Evolutionary conservation across 805 yeast genomes (phyloP).

Genomic region (Suhomyces prunicola): DNA sequence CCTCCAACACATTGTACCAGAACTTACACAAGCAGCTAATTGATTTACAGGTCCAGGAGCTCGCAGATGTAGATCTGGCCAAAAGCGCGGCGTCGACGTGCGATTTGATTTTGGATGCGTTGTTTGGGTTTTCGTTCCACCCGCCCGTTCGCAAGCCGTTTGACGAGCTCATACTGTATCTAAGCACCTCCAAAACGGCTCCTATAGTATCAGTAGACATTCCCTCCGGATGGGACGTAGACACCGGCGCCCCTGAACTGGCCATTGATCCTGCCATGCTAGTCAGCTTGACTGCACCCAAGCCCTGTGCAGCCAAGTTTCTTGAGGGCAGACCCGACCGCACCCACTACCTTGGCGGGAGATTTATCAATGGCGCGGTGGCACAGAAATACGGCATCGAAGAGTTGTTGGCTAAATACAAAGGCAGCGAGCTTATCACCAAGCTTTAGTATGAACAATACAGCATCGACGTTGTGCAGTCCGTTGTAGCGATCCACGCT

Average conservation of each 20-base stretch:
- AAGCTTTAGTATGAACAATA: constrained; percentile 18
- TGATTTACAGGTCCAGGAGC: constrained; percentile 58
- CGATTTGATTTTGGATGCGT: constrained; percentile 58
- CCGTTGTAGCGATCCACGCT: too few species aligned
- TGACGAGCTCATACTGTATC: constrained; percentile 34
- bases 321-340: constrained; percentile 16
- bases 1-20: constrained; percentile 53
- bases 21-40: constrained; percentile 65
- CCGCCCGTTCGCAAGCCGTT: constrained; percentile 87
- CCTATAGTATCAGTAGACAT: constrained; percentile 84
- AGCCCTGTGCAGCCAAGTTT: constrained; percentile 69
- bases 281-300: constrained; percentile 90
- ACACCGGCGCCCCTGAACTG: constrained; percentile 62
- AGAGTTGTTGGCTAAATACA: constrained; percentile 30
- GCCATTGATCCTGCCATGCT: constrained; percentile 61
- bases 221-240: constrained; percentile 98
- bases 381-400: constrained; percentile 74
- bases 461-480: too few species aligned
- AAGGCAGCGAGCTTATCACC: constrained; percentile 36
- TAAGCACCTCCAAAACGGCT: constrained; percentile 30
- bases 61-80: constrained; percentile 38
- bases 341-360: constrained; percentile 82
- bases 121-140: constrained; percentile 91
- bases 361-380: constrained; percentile 67
- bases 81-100: constrained; percentile 25